phyloP scores from a whole-genome alignment of 768 basidiomycete genomes.

The Tulasnella sp. region DNA sequence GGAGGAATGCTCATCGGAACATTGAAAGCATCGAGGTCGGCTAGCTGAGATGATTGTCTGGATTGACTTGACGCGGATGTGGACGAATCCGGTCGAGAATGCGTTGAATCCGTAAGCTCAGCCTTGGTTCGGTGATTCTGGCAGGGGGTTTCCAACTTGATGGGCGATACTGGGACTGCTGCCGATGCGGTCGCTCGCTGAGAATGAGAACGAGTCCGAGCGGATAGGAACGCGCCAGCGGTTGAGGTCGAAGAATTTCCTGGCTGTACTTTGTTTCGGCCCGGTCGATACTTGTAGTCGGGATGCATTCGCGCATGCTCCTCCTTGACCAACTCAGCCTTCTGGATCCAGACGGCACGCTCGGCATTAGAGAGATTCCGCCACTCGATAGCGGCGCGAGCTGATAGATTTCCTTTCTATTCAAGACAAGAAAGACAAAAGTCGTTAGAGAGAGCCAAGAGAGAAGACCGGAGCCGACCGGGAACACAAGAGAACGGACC shows the following conservation, averaged over 20 bases:
- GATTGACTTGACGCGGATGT: neutral
- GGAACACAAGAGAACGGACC: neutral
- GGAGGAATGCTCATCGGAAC: neutral
- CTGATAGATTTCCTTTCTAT: constrained; percentile 16
- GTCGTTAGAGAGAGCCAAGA: neutral
- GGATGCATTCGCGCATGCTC: constrained; percentile 16
- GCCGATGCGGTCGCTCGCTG: neutral
- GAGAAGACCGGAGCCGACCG: no score
- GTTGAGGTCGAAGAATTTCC: neutral
- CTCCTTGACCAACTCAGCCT: constrained; percentile 25
- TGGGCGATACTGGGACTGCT: neutral
- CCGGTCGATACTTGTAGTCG: constrained; percentile 27
- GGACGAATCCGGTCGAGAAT: neutral
- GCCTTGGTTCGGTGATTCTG: no score
- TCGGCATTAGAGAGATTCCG: constrained; percentile 6
- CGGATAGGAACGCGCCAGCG: neutral
- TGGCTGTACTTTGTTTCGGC: neutral
- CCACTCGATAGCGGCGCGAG: constrained; percentile 8
- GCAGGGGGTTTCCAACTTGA: neutral
- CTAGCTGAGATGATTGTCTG: neutral
- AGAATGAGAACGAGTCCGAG: neutral
- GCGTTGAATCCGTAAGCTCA: neutral
- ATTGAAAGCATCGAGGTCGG: neutral
- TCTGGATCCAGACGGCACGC: neutral
- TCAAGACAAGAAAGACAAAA: neutral